phyloP scores from a whole-genome alignment of 139 green algal species.

The Mychonastes homosphaera region DNA sequence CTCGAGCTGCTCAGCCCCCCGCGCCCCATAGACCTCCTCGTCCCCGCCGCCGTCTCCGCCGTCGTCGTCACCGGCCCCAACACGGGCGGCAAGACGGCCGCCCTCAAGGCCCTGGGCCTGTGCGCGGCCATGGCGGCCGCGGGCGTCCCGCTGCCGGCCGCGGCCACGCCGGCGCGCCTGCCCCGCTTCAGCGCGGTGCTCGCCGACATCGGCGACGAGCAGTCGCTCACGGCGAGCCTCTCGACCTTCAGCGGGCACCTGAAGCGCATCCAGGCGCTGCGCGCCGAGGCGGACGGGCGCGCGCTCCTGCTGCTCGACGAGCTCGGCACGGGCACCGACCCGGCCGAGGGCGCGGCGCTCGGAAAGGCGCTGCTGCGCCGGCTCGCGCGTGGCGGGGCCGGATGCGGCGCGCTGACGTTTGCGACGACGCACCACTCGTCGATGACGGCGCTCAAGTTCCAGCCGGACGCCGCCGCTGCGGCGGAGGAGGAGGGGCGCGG shows the following conservation, averaged over 20 bases:
- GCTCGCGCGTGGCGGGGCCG: slow-evolving; percentile 26
- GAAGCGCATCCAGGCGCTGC: slow-evolving; percentile 35
- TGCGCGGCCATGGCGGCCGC: slow-evolving; percentile 59
- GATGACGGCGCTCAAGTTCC: slow-evolving; percentile 70
- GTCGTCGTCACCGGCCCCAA: slow-evolving; percentile 70
- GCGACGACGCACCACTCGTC: slow-evolving; percentile 73
- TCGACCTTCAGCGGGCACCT: slow-evolving; percentile 94
- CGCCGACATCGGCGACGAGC: slow-evolving; percentile 82
- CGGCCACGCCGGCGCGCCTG: slow-evolving; percentile 42
- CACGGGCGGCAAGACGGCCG: slow-evolving; percentile 90
- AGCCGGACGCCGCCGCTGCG: no score
- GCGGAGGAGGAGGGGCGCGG: no score
- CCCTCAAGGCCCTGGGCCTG: slow-evolving; percentile 74
- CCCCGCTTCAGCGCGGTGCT: slow-evolving; percentile 69
- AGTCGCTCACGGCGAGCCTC: slow-evolving; percentile 72
- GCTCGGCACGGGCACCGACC: slow-evolving; percentile 90
- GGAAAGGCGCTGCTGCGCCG: slow-evolving; percentile 63
- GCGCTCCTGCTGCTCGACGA: slow-evolving; percentile 92
- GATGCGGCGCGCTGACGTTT: slow-evolving; percentile 53
- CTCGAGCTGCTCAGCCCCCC: slow-evolving; percentile 22
- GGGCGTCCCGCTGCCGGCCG: slow-evolving; percentile 70
- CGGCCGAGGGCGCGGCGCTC: slow-evolving; percentile 80
- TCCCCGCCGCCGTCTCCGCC: slow-evolving; percentile 30
- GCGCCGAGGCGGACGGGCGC: slow-evolving; percentile 51
- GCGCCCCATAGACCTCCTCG: slow-evolving; percentile 49